Evolutionary conservation across 257 asterid genomes (phyloP).

Genomic region (Petunia secreta): DNA sequence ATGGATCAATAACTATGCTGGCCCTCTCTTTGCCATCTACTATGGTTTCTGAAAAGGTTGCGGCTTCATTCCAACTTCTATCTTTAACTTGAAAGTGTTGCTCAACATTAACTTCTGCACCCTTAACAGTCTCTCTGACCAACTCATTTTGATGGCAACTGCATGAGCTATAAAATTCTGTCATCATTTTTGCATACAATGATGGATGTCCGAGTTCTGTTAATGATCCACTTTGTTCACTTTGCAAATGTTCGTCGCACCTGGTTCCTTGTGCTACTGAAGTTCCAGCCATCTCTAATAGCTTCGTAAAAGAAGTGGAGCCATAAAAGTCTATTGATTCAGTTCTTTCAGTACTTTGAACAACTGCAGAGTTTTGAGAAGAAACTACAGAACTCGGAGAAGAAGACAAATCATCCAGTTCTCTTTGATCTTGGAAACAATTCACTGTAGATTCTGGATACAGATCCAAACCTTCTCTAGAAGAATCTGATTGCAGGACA

Average conservation of each 20-base stretch:
- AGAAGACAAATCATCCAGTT: slow-evolving; percentile 59
- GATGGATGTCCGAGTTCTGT: slow-evolving; percentile 61
- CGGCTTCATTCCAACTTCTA: slow-evolving; percentile 32
- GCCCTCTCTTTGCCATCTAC: slow-evolving; percentile 53
- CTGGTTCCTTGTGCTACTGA: slow-evolving; percentile 45
- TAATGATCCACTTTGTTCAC: slow-evolving; percentile 63
- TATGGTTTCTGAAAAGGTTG: slow-evolving; percentile 34
- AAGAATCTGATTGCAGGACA: slow-evolving; percentile 43
- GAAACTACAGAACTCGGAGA: slow-evolving; percentile 69
- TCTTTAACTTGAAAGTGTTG: slow-evolving; percentile 40
- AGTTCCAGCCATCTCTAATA: slow-evolving; percentile 56
- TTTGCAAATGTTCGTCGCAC: slow-evolving; percentile 31
- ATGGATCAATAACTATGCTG: slow-evolving; percentile 40
- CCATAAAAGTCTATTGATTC: slow-evolving; percentile 40
- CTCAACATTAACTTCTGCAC: slow-evolving; percentile 41
- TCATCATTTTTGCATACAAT: slow-evolving; percentile 36
- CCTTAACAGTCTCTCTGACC: slow-evolving; percentile 29
- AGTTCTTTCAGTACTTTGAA: slow-evolving; percentile 51
- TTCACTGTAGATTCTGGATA: slow-evolving; percentile 46
- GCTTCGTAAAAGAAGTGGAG: slow-evolving; percentile 57
- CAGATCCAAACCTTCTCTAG: slow-evolving; percentile 41
- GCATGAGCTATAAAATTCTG: slow-evolving; percentile 43
- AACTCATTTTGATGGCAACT: slow-evolving; percentile 41
- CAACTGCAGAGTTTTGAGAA: slow-evolving; percentile 63
- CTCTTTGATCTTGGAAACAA: slow-evolving; percentile 47